These are phyloP conservation scores for Fusarium drepaniforme DNA, from an alignment of 2,329 filamentous ascomycete species.

Conservation along the genomic window DNA sequence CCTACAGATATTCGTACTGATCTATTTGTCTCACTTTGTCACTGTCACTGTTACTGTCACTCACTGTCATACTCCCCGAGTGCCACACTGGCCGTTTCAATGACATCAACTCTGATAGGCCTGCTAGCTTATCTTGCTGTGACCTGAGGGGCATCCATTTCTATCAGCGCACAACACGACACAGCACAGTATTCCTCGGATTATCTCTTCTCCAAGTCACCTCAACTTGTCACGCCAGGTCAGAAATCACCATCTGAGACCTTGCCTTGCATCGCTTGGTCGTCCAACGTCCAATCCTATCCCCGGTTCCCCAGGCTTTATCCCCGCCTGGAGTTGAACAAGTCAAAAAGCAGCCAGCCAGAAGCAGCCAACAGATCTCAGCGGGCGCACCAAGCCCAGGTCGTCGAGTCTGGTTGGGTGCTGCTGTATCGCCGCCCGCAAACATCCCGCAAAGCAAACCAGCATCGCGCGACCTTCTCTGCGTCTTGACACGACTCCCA, in stretches of 20 bases:
- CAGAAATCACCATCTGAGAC: slow-evolving; percentile 24
- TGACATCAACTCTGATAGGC: slow-evolving; percentile 66
- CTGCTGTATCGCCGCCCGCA: slow-evolving; percentile 29
- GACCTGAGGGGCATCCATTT: slow-evolving; percentile 54
- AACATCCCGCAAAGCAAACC: slow-evolving; percentile 7
- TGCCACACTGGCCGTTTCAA: slow-evolving; percentile 48
- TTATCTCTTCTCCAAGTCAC: slow-evolving; percentile 26
- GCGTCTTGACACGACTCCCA: not conserved
- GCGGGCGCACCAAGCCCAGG: slow-evolving; percentile 38
- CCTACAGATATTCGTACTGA: slow-evolving; percentile 3
- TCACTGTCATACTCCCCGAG: not conserved
- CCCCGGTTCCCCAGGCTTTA: slow-evolving; percentile 42
- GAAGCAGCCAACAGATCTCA: slow-evolving; percentile 31
- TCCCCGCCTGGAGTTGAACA: slow-evolving; percentile 32
- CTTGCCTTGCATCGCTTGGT: slow-evolving; percentile 21
- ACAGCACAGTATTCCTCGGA: slow-evolving; percentile 13
- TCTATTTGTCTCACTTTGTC: not conserved
- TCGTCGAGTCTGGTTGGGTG: slow-evolving; percentile 34
- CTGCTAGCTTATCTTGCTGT: slow-evolving; percentile 67
- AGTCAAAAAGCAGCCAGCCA: slow-evolving; percentile 22
- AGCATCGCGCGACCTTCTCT: slow-evolving; percentile 13
- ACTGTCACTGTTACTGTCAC: not conserved
- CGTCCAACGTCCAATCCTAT: slow-evolving; percentile 34
- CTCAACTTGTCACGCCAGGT: slow-evolving; percentile 8
- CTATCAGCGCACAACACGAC: not conserved